Base-by-base conservation (phyloP, 2,329 filamentous ascomycete species). In the Cladophialophora immunda region DNA sequence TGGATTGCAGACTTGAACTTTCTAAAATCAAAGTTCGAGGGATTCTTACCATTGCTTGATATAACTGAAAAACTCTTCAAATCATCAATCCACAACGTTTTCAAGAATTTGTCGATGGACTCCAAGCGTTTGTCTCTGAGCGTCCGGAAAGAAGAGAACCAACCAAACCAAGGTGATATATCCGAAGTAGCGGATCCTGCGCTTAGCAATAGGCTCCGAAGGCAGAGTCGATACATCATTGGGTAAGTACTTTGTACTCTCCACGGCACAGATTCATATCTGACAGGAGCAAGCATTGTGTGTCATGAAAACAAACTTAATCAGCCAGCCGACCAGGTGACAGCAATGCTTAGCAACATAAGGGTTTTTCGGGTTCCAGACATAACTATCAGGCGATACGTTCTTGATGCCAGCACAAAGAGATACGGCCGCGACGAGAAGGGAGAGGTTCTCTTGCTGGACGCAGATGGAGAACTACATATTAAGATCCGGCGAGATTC, bases 1-100 rank as follows among this genome's bases (percentile, higher is more conserved):
- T 65, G 62, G 62, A 65, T 65, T 60, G 62, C 62, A 27, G 62
- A 65, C 62, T 53, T 65, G 55, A 59, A 59, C 32, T 54, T 25
- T 22, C 57, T 65, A 25, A 25, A 54, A 60, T 53, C 41, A 9
- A 65, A 60, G 47, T 65, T 65, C 41, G 41, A 65, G 32, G 56
- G 62, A 59, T 4, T 65, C 15, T 38, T 65, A 41, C 62, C 62
- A 29, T 56, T 65, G n/a, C 57, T 65, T 27, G 62, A 65, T 54
- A 22, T 61, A 17, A 54, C 36, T 38, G 60, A 30, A 29, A 29
- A 61, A 15, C 41, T 45, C 45, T 59, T 54, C 56, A 47, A 59
- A 65, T 58, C 61, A 57, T 57, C 61, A 57, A 36, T 64, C n/a
- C n/a, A 58, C 22, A 65, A 65, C 25, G 45, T 65, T 22, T 65